Evolutionary conservation across 2,329 filamentous ascomycete species (phyloP).

Genomic region (Penicillium psychrosexuale): DNA sequence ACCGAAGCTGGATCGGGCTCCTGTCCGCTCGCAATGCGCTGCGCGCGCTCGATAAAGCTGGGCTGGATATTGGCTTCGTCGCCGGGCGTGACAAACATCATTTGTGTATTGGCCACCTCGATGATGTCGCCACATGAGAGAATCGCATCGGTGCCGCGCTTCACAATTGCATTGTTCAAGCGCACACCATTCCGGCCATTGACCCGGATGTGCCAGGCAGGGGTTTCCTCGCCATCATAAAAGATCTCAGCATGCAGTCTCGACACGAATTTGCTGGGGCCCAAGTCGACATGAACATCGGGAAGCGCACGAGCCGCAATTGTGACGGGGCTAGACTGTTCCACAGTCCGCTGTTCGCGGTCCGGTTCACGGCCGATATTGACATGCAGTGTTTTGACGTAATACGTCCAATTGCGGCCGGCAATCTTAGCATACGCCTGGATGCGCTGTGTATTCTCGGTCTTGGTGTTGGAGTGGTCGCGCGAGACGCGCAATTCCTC

Average conservation of each 20-base stretch:
- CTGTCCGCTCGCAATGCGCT: conserved; percentile 42
- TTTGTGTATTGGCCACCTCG: conserved; percentile 88
- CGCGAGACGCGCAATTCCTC: conserved; percentile 45
- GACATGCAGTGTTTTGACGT: conserved; percentile 48
- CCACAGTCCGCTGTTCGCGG: conserved; percentile 41
- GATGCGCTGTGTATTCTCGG: conserved; percentile 47
- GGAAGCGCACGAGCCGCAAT: conserved; percentile 45
- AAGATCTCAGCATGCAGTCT: conserved; percentile 72
- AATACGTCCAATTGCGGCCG: conserved; percentile 52
- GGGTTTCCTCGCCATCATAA: conserved; percentile 63
- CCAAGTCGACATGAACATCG: conserved; percentile 79
- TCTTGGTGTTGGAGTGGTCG: conserved; percentile 47
- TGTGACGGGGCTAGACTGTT: conserved; percentile 47
- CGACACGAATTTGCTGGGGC: conserved; percentile 77
- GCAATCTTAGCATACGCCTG: conserved; percentile 52
- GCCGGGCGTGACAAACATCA: conserved; percentile 95
- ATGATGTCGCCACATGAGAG: conserved; percentile 86
- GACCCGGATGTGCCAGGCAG: conserved; percentile 77
- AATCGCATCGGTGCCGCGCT: conserved; percentile 61
- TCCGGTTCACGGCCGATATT: conserved; percentile 52
- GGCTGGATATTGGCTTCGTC: conserved; percentile 67
- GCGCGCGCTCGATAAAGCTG: conserved; percentile 67
- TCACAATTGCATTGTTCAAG: conserved; percentile 70
- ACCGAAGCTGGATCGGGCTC: conserved; percentile 32
- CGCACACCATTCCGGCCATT: conserved; percentile 90